Evolutionary conservation across 306 rosid species (phyloP).

Genomic region (Medicago lupulina): DNA sequence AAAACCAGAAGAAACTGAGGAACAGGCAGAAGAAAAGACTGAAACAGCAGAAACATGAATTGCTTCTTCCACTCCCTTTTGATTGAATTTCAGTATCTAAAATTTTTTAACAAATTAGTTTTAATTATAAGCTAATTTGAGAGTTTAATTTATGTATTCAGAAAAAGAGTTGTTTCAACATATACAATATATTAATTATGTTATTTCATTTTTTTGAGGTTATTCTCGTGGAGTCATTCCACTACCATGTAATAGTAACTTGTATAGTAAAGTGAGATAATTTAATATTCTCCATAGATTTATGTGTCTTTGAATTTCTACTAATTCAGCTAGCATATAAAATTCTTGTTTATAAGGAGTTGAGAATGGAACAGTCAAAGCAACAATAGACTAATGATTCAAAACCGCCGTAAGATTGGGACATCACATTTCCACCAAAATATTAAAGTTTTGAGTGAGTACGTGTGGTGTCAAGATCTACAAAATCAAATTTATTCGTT

Average conservation of each 20-base stretch:
- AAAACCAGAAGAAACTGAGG: constrained; percentile 18
- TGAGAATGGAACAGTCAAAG: too few species aligned
- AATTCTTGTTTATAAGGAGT: too few species aligned
- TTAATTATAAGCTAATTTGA: constrained; percentile 45
- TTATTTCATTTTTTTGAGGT: constrained; percentile 23
- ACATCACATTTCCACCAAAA: too few species aligned
- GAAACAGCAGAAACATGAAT: constrained; percentile 17
- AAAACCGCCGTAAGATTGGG: not conserved
- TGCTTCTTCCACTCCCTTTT: not conserved
- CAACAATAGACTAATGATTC: not conserved
- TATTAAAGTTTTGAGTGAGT: not conserved
- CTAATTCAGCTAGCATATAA: not conserved
- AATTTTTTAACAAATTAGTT: constrained; percentile 44
- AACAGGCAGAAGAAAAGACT: constrained; percentile 27
- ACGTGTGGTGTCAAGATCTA: not conserved
- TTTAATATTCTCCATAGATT: constrained; percentile 27
- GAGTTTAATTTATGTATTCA: constrained; percentile 46
- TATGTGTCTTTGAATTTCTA: constrained; percentile 13
- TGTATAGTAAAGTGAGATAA: constrained; percentile 13
- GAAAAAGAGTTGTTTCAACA: constrained; percentile 36
- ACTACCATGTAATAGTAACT: constrained; percentile 40
- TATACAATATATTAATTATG: constrained; percentile 28
- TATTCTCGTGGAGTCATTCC: constrained; percentile 17
- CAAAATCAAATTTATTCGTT: too few species aligned
- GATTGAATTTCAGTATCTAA: constrained; percentile 36